phyloP scores from a whole-genome alignment of 1,139 yeast genomes.

The Blastobotrys raffinosifermentans region DNA sequence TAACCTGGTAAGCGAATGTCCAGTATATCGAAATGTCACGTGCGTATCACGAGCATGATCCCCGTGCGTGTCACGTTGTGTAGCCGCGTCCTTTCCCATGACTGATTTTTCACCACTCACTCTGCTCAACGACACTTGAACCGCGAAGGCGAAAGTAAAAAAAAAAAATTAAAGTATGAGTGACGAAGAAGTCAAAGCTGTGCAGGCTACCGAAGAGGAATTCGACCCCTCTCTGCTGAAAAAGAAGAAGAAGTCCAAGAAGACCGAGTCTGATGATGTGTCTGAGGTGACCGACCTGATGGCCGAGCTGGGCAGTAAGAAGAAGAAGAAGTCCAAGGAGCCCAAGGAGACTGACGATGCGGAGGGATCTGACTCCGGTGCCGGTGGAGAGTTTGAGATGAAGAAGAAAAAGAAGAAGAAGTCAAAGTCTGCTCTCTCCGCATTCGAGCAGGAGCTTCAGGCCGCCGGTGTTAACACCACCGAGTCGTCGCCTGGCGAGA shows the following conservation, averaged over 20 bases:
- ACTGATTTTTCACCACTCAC: too few species aligned
- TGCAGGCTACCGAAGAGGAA: conserved; percentile 9
- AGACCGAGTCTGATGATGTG: conserved; percentile 32
- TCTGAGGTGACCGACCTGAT: conserved; percentile 38
- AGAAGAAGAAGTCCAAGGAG: conserved; percentile 42
- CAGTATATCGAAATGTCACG: too few species aligned
- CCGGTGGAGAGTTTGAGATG: conserved; percentile 59
- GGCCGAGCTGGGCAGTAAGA: conserved; percentile 45
- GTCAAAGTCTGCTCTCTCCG: conserved; percentile 55
- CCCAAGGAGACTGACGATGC: conserved; percentile 48
- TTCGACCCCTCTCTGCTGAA: conserved; percentile 1
- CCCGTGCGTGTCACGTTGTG: too few species aligned
- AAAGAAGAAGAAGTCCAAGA: conserved; percentile 73
- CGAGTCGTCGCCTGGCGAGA: conserved; percentile 33
- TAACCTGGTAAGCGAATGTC: too few species aligned
- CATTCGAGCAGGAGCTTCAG: conserved; percentile 84
- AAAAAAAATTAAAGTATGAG: conserved; percentile 2
- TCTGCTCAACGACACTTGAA: not conserved
- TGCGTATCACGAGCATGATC: too few species aligned
- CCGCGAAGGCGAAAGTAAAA: conserved; percentile 2
- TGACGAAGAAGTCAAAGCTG: conserved; percentile 6
- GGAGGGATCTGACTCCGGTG: conserved; percentile 35
- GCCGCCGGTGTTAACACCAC: conserved; percentile 75
- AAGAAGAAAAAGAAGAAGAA: conserved; percentile 81
- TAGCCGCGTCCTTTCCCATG: too few species aligned